phyloP scores from a whole-genome alignment of 768 basidiomycete genomes.

The Trametopsis cervina region DNA sequence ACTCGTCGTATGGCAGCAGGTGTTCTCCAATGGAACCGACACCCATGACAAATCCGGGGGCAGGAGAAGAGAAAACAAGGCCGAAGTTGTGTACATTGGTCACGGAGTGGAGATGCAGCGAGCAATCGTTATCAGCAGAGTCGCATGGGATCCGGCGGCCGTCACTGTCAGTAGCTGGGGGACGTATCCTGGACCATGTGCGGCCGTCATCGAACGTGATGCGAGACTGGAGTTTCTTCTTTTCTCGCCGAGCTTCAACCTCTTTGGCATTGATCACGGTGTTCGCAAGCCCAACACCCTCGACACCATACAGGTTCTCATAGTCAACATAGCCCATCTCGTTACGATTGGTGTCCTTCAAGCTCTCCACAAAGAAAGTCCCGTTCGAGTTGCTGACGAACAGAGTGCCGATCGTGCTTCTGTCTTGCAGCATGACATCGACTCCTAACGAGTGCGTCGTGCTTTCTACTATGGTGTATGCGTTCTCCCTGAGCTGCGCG shows the following conservation, averaged over 20 bases:
- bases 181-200: slow-evolving; percentile 63
- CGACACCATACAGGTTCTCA: slow-evolving; percentile 79
- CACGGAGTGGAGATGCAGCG: slow-evolving; percentile 89
- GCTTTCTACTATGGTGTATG: slow-evolving; percentile 93
- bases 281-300: slow-evolving; percentile 90
- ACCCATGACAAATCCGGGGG: slow-evolving; percentile 95
- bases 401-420: slow-evolving; percentile 72
- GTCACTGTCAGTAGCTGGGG: slow-evolving; percentile 50
- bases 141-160: slow-evolving; percentile 63
- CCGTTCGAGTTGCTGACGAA: slow-evolving; percentile 97
- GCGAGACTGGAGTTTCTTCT: slow-evolving; percentile 68
- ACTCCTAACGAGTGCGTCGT: slow-evolving; percentile 91
- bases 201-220: slow-evolving; percentile 93
- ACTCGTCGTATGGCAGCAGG: slow-evolving; percentile 70
- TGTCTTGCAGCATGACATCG: slow-evolving; percentile 78
- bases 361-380: slow-evolving; percentile 86
- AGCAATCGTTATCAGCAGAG: slow-evolving; percentile 54
- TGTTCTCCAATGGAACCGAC: slow-evolving; percentile 79
- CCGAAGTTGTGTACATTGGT: slow-evolving; percentile 92
- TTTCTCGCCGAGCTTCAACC: slow-evolving; percentile 61
- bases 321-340: slow-evolving; percentile 86
- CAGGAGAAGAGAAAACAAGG: slow-evolving; percentile 89
- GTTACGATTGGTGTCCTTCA: slow-evolving; percentile 92
- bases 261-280: slow-evolving; percentile 78
- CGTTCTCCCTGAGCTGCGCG: slow-evolving; percentile 77